Base-by-base conservation (phyloP, 1,284 basidiomycete genomes). In the Melampsora larici-populina region DNA sequence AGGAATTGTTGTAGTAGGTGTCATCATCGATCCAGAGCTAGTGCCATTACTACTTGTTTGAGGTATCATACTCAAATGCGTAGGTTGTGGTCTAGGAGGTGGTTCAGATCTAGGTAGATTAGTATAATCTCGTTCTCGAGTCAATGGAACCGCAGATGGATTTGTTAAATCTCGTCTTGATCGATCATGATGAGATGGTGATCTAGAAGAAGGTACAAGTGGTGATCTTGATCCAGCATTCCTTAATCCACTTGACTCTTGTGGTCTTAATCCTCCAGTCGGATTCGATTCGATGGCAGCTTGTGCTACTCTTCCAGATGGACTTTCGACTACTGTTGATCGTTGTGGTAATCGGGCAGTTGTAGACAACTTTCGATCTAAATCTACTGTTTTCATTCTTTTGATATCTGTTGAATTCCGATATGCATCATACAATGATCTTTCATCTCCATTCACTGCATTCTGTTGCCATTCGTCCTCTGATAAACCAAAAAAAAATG, bases 311-410 rank as follows among this genome's bases (percentile, higher is more conserved):
- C 90, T 89, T 49, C 94, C 95, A 4, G 93, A 89, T n/a, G 96
- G 96, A 82, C 92, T 93, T 84, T 97, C 96, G 65, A 99, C 91
- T 51, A 99, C 91, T 3, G 93, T 98, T 24, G 95, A 97, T 62
- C 94, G 90, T 84, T 93, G 95, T 5, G 97, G 94, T 79, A 97
- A 84, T 66, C 91, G 89, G 18, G 95, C 93, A 15, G 93, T 94
- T 70, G 92, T 94, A 51, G 94, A 96, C 69, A 95, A 86, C 85
- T 98, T 98, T 78, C 97, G 91, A 84, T 97, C 94, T 26, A 99
- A 87, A 82, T 94, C 92, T 62, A 94, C 92, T 18, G 87, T 87
- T 85, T 94, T 97, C 88, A 97, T 92, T 46, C 92, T 90, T 88
- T 96, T 94, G 83, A 97, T 92, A 81, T 98, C 95, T 81, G 87